These are phyloP conservation scores for Endocladia muricata DNA, from an alignment of 31 red algal genomes.

Conservation along the genomic window DNA sequence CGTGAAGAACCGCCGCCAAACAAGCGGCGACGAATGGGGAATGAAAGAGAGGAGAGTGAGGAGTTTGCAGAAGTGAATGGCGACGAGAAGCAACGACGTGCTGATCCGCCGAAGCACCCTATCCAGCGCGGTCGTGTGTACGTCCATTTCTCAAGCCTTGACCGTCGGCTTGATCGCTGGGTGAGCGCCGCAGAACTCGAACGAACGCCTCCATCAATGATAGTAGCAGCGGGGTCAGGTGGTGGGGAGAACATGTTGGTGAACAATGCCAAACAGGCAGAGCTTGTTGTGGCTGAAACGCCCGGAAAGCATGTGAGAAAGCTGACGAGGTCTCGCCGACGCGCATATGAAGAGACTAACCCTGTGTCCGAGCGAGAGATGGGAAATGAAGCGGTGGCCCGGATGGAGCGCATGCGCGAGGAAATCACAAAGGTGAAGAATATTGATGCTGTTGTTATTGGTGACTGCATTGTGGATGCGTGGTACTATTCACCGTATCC, in stretches of 20 bases:
- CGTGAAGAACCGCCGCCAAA: neutral
- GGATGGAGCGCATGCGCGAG: conserved; percentile 38
- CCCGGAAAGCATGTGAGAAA: neutral
- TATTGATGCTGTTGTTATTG: conserved; percentile 49
- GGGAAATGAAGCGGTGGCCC: conserved; percentile 29
- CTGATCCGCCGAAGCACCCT: conserved; percentile 21
- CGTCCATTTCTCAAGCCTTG: conserved; percentile 58
- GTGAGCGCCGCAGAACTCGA: conserved; percentile 33
- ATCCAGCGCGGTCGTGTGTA: conserved; percentile 41
- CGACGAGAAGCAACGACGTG: too few relatives aligned
- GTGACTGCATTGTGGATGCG: conserved; percentile 42
- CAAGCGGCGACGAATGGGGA: too few relatives aligned
- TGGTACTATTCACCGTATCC: conserved; percentile 81
- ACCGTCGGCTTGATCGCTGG: conserved; percentile 69
- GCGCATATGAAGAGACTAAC: conserved; percentile 52
- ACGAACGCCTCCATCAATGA: conserved; percentile 15
- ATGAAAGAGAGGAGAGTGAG: too few relatives aligned
- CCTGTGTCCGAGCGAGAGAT: conserved; percentile 37
- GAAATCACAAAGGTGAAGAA: conserved; percentile 64
- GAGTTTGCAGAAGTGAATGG: too few relatives aligned
- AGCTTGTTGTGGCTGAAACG: conserved; percentile 1
- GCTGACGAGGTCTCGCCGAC: conserved; percentile 34
- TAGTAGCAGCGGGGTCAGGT: conserved; percentile 2
- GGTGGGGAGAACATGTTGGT: neutral
- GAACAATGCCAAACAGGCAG: conserved; percentile 10